Conservation (phyloP, 2,329 filamentous ascomycete species). For the Ceratocystis albifundus region DNA sequence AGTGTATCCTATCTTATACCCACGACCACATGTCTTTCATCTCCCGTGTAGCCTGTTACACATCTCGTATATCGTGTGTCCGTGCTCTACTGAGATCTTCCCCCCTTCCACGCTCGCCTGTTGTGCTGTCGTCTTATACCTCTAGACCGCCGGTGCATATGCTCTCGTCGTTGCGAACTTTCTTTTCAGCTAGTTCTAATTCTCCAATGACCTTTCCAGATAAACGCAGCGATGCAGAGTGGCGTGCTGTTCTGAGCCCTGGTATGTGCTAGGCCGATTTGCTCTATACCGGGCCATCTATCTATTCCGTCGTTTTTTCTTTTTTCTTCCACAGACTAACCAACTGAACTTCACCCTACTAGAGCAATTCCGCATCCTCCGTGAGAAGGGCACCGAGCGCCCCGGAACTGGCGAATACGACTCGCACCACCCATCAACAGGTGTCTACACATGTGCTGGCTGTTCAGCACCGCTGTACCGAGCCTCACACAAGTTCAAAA, state of each 20-base stretch:
- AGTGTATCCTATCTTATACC: too few species aligned
- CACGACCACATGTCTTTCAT: background rate
- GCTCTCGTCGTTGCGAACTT: constrained; percentile 61
- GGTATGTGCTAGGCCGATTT: constrained; percentile 32
- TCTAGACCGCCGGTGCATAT: constrained; percentile 36
- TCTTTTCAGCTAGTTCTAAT: constrained; percentile 38
- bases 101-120: background rate
- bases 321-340: background rate
- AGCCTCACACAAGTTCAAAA: constrained; percentile 89
- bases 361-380: constrained; percentile 94
- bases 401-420: constrained; percentile 74
- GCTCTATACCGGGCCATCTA: background rate
- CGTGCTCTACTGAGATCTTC: background rate
- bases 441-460: constrained; percentile 77
- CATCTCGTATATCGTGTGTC: background rate
- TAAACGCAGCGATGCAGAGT: constrained; percentile 69
- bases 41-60: background rate
- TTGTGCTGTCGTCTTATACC: background rate
- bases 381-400: constrained; percentile 81
- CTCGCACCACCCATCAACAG: constrained; percentile 64
- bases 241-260: constrained; percentile 68
- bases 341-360: background rate
- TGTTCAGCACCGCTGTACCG: constrained; percentile 85
- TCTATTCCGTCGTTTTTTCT: background rate
- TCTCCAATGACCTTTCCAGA: constrained; percentile 65